Percentiles rank a stretch among this genome's conserved stretches.
phyloP scores from a whole-genome alignment of 257 asterid species.

The Ajuga chamaepitys region DNA sequence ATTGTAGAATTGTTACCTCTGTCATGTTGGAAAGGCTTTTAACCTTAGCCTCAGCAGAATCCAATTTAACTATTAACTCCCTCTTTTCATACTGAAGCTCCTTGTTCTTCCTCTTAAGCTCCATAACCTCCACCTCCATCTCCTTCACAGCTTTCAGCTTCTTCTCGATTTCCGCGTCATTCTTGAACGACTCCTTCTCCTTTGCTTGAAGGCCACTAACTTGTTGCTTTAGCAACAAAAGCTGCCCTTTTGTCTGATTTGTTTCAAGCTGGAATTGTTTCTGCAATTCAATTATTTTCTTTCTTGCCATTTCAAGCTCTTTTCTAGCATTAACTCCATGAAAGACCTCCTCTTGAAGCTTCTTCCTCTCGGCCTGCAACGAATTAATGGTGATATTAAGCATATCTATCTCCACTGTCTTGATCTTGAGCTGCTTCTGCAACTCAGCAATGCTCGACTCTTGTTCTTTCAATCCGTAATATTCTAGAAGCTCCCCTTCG shows the following conservation, averaged over 20 bases:
- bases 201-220: slow-evolving; percentile 77
- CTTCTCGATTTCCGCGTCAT: slow-evolving; percentile 69
- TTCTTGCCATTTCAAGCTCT: slow-evolving; percentile 71
- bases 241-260: slow-evolving; percentile 84
- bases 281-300: slow-evolving; percentile 76
- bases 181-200: slow-evolving; percentile 60
- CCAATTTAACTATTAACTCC: slow-evolving; percentile 66
- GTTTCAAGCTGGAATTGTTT: slow-evolving; percentile 89
- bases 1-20: too few relatives aligned
- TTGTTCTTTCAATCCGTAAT: slow-evolving; percentile 86
- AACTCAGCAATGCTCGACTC: slow-evolving; percentile 67
- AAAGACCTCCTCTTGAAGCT: slow-evolving; percentile 80
- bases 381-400: slow-evolving; percentile 70
- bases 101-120: slow-evolving; percentile 82
- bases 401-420: slow-evolving; percentile 83
- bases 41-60: slow-evolving; percentile 66
- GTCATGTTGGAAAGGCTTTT: slow-evolving; percentile 68
- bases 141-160: slow-evolving; percentile 68
- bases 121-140: slow-evolving; percentile 83
- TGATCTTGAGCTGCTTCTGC: slow-evolving; percentile 82
- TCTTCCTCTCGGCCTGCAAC: slow-evolving; percentile 82
- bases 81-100: slow-evolving; percentile 95
- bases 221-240: slow-evolving; percentile 81
- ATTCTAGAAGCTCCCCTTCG: slow-evolving; percentile 87
- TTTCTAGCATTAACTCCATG: slow-evolving; percentile 50